Base-by-base conservation (phyloP, 2,329 filamentous ascomycete species). In the Epichloe festucae region DNA sequence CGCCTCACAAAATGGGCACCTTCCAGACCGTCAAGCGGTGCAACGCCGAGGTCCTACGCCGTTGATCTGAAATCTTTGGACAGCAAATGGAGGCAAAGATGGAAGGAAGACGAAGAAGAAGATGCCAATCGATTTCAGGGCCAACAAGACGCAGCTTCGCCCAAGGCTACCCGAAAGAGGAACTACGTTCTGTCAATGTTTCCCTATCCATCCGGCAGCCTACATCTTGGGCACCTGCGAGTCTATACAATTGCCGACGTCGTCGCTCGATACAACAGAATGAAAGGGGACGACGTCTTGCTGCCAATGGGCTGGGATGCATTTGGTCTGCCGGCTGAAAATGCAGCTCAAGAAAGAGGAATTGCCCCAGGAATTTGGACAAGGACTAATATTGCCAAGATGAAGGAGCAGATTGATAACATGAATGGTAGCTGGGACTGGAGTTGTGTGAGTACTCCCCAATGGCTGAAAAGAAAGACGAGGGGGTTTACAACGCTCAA, bases 301-400 rank as follows among this genome's bases (percentile, higher is more conserved):
- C 79, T 95, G 56, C 88, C 89, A n/a, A 95, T 95, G 77, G 89
- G 89, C 11, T 95, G 89, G 89, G 89, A 95, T 72, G 87, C 88
- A 5, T 95, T 95, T 69, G 89, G 89, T 2, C 71, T 95, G 52
- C 89, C 89, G 11, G 89, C 89, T 43, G 89, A 95, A 67, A 95
- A 95, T 69, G 89, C 89, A 17, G 89, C 89, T 8, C 85, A 94
- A 52, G 87, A 94, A 67, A 74, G 85, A 55, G 87, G 87, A 12
- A 76, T 91, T 54, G 79, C 87, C 61, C 89, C 89, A 1, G 84
- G 78, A 7, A 73, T 73, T 7, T 95, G 89, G 89, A 95, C 89
- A 0, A 76, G 74, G 61, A 73, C 75, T 58, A 95, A 95, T 62
- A 94, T 95, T 59, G 73, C 73, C 40, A 83, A 79, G 60, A 95